Evolutionary conservation across 257 asterid genomes (phyloP).

Genomic region (Thymus quinquecostatus): DNA sequence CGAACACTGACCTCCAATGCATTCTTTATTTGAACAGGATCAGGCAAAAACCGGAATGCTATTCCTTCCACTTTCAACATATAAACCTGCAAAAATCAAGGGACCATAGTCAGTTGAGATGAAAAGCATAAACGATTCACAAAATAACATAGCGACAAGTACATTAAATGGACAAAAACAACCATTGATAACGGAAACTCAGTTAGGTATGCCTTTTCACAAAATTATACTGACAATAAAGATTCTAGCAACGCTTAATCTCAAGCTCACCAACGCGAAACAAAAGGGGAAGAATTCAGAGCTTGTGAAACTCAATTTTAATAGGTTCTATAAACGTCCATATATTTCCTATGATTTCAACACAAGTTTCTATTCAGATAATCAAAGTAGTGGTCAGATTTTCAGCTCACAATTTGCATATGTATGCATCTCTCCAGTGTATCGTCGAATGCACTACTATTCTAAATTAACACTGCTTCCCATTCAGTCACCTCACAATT

Average conservation of each 20-base stretch:
- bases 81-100: constrained; percentile 65
- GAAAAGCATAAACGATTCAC: not conserved
- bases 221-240: constrained; percentile 5
- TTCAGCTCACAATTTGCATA: not conserved
- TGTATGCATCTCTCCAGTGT: not conserved
- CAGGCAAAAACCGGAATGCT: constrained; percentile 92
- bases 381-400: not conserved
- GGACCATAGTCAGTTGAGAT: constrained; percentile 7
- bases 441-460: constrained; percentile 11
- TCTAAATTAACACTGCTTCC: constrained; percentile 15
- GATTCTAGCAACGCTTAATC: not conserved
- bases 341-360: not conserved
- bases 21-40: constrained; percentile 88
- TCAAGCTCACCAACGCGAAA: not conserved
- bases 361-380: not conserved
- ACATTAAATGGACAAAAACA: not conserved
- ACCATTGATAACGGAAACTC: not conserved
- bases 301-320: not conserved
- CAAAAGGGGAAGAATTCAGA: not conserved
- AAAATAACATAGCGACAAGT: not conserved
- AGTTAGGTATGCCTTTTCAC: not conserved
- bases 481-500: constrained; percentile 7
- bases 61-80: constrained; percentile 98
- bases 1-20: constrained; percentile 78
- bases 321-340: not conserved